Conservation (phyloP, 192 early-diverging fungal genomes). For the Linderina pennispora region DNA sequence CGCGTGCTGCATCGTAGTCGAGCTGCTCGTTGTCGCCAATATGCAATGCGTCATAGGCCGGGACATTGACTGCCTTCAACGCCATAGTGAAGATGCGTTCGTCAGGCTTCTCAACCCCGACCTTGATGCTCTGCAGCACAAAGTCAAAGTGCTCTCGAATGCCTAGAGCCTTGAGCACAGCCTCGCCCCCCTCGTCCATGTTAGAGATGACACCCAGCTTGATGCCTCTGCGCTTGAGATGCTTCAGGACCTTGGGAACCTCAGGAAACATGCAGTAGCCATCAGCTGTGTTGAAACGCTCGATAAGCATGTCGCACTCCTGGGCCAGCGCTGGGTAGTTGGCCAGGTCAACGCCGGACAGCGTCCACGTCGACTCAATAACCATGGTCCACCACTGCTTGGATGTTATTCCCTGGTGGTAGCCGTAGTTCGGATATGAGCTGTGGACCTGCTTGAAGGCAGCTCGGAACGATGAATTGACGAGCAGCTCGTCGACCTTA, state of each 20-base stretch:
- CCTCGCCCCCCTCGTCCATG: constrained; percentile 53
- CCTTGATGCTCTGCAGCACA: constrained; percentile 46
- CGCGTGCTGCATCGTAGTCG: constrained; percentile 28
- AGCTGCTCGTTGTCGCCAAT: constrained; percentile 52
- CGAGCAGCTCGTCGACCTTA: constrained; percentile 11
- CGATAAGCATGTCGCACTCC: constrained; percentile 33
- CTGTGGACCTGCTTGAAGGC: constrained; percentile 34
- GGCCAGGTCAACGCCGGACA: constrained; percentile 13
- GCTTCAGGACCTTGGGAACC: constrained; percentile 37
- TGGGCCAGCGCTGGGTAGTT: background rate
- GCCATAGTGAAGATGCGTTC: constrained; percentile 50
- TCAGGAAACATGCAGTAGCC: constrained; percentile 55
- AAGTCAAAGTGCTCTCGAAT: constrained; percentile 55
- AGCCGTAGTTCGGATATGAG: constrained; percentile 52
- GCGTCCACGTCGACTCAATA: constrained; percentile 43
- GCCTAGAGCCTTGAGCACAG: constrained; percentile 19
- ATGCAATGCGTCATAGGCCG: constrained; percentile 49
- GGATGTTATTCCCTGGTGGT: constrained; percentile 30
- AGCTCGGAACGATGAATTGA: constrained; percentile 27
- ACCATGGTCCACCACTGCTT: constrained; percentile 54
- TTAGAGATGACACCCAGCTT: constrained; percentile 56
- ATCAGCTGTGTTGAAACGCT: constrained; percentile 40
- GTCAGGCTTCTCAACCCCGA: constrained; percentile 54
- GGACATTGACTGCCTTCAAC: constrained; percentile 21
- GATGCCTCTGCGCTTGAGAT: constrained; percentile 42